Conservation (phyloP, 2,329 filamentous ascomycete genomes). For the Fusarium praegraminearum region DNA sequence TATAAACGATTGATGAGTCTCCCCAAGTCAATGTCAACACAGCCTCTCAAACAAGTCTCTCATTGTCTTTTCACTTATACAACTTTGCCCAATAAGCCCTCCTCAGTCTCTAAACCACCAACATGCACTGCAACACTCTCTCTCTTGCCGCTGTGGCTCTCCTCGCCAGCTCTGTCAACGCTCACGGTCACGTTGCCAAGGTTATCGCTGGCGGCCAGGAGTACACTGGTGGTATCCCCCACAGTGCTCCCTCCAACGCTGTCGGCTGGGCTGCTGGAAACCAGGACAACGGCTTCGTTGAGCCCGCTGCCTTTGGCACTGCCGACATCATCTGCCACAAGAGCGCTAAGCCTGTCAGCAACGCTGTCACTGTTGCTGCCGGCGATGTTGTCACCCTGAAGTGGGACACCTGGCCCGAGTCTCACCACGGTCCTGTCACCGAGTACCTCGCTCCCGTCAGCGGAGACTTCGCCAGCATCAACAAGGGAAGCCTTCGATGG, state of each 20-base stretch:
- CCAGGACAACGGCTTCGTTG: constrained; percentile 60
- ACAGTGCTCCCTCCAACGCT: constrained; percentile 47
- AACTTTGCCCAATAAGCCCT: constrained; percentile 2
- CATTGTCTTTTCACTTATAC: constrained; percentile 1
- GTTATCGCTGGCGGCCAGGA: constrained; percentile 45
- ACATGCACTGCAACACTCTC: constrained; percentile 25
- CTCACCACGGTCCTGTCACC: constrained; percentile 71
- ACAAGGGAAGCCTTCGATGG: constrained; percentile 64
- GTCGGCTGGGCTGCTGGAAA: constrained; percentile 53
- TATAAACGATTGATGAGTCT: constrained; percentile 22
- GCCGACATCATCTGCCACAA: constrained; percentile 64
- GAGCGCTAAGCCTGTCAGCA: constrained; percentile 54
- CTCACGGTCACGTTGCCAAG: constrained; percentile 49
- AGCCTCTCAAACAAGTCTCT: constrained; percentile 15
- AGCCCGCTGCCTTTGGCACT: constrained; percentile 54
- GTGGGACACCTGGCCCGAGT: constrained; percentile 75
- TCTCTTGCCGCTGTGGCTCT: constrained; percentile 37
- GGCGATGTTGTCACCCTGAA: constrained; percentile 69
- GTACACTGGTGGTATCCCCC: constrained; percentile 50
- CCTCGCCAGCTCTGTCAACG: constrained; percentile 46
- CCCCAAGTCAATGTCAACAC: neutral
- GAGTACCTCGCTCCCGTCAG: constrained; percentile 67
- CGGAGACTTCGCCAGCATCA: constrained; percentile 64
- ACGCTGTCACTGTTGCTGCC: constrained; percentile 63
- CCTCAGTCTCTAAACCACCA: constrained; percentile 3